phyloP scores from a whole-genome alignment of 2,329 filamentous ascomycete genomes.

The Colletotrichum paranaense region DNA sequence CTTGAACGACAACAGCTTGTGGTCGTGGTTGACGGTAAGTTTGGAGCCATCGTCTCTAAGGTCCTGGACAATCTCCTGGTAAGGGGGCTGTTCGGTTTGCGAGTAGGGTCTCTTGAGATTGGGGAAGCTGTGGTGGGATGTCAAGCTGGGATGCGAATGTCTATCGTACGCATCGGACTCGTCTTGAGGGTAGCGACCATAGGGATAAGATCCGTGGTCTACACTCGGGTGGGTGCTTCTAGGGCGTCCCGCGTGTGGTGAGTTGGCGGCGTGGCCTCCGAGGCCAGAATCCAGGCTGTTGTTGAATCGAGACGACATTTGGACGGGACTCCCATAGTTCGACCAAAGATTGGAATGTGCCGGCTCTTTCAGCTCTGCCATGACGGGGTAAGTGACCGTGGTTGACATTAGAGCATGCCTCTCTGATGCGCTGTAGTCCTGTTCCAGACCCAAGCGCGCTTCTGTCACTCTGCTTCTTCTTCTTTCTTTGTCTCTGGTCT shows the following conservation, averaged over 20 bases:
- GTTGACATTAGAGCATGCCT: constrained; percentile 71
- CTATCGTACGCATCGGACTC: constrained; percentile 66
- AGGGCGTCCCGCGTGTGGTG: constrained; percentile 62
- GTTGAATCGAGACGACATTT: constrained; percentile 63
- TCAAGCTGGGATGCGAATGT: constrained; percentile 59
- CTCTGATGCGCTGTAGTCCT: constrained; percentile 37
- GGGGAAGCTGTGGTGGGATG: constrained; percentile 64
- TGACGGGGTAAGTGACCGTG: constrained; percentile 69
- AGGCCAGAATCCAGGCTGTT: constrained; percentile 63
- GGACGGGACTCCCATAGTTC: constrained; percentile 66
- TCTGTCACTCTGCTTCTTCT: constrained; percentile 20
- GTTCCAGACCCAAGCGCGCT: constrained; percentile 31
- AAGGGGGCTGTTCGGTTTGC: constrained; percentile 64
- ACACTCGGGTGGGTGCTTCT: constrained; percentile 61
- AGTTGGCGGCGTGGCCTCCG: constrained; percentile 55
- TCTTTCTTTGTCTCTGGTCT: not conserved
- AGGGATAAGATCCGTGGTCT: constrained; percentile 63
- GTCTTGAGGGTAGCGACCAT: constrained; percentile 66
- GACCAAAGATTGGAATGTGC: constrained; percentile 68
- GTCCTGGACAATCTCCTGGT: constrained; percentile 71
- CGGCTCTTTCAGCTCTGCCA: constrained; percentile 73
- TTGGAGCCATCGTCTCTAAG: constrained; percentile 69
- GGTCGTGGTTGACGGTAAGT: constrained; percentile 68
- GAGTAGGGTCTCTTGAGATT: constrained; percentile 69
- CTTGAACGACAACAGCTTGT: constrained; percentile 70